Evolutionary conservation across 148 eudicot species (phyloP), one percentile per base, ranked within the genome.

Genomic region (Vaccinium macrocarpon): DNA sequence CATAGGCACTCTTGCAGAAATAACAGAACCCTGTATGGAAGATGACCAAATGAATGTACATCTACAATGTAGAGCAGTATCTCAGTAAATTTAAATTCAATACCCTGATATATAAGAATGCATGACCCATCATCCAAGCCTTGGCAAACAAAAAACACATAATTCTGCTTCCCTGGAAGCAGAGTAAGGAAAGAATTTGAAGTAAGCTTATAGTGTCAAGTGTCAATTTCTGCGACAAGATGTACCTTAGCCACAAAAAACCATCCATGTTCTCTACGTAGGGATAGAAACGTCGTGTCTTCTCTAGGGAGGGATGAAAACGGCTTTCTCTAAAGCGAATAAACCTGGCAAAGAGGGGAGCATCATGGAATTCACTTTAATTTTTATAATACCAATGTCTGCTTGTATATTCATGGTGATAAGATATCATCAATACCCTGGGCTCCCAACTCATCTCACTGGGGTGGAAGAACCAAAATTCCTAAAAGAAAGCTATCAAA

Each of bases 231-330:
- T 64, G 61, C 13, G 18, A 50, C 42, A 21, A 57, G 19, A 75
- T 32, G 64, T 88, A 97, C 99, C 99, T 95, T 97, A 3, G 99
- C 98, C 77, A 97, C 98, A 88, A 93, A 97, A 97, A 97, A 6
- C 99, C 99, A 89, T 97, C 99, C 98, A 97, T 91, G 88, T 95
- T 97, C 87, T 92, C 93, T 19, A 90, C 92, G 86, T 97, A 98
- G 66, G 99, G 99, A 89, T 97, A 97, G 86, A 95, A 93, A 74
- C 99, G 95, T 82, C 94, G 89, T 14, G 98, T 92, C 90, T 90
- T 86, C 70, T 93, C 91, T 62, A 97, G 82, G 25, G 99, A 92
- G 21, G 94, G 91, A 78, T 97, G 94, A 82, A 97, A 97, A 8
- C 92, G 92, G 49, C 89, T 89, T 85, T 91, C 92, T 86, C 99